Evolutionary conservation across 768 basidiomycete species (phyloP), one percentile per base, ranked within the genome.

Genomic region (Russula griseocarnosa): DNA sequence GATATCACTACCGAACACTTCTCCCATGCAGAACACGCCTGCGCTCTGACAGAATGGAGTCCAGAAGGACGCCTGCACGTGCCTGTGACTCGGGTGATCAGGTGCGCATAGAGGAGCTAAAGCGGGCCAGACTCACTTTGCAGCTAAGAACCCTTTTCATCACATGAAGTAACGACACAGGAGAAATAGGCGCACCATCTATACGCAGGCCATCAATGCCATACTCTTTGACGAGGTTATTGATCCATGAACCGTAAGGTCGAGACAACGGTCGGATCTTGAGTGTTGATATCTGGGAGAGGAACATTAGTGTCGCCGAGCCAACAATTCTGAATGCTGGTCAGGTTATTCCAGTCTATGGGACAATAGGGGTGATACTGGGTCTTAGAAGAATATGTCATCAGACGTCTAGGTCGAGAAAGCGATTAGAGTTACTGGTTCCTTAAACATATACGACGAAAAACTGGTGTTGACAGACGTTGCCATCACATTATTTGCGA

Each of bases 401-500:
- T 30, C 6, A 65, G 30, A 62, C 28, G 55, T 63, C 52, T 62
- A 67, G 67, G n/a, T 40, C 3, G 6, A 16, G 44, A 36, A 26
- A 26, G 58, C 20, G 58, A 26, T 28, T 34, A 9, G 56, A 70
- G 79, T 30, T 32, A 85, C 87, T 70, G 78, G 62, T 32, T 86
- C 78, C 70, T 85, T 86, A 78, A 90, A 88, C 74, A 86, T 81
- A 73, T 83, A 91, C 0, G 74, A 74, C 13, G 87, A 87, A 64
- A 82, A 81, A 71, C 87, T 83, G 18, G 88, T 87, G 7, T 77
- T 82, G 40, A 76, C 78, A 3, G 83, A 82, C 3, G 84, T 82
- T 1, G 87, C 76, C 81, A 92, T 92, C 55, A 95, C 90, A 73
- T 94, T 89, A 73, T 94, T 94, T 38, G 89, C 84, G 44, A 94